phyloP scores from a whole-genome alignment of 345 rosid species.

The Pugionium cornutum region DNA sequence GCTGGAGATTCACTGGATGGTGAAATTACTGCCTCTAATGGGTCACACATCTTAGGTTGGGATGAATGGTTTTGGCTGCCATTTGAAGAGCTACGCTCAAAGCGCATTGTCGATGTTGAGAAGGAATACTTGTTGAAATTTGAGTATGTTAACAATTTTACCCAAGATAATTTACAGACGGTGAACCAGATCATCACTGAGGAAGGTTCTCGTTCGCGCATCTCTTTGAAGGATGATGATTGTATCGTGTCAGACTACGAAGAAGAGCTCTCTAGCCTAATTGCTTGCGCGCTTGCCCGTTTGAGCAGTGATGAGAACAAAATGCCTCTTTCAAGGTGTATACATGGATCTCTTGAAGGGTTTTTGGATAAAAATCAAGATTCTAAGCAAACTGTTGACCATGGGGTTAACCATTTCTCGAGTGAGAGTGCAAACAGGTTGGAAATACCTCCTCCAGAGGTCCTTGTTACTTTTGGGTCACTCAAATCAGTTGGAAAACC shows the following conservation, averaged over 20 bases:
- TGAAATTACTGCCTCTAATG: constrained; percentile 38
- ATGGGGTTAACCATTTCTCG: constrained; percentile 57
- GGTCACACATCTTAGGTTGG: constrained; percentile 46
- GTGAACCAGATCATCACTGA: constrained; percentile 62
- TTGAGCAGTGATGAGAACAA: constrained; percentile 44
- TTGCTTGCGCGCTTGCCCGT: constrained; percentile 76
- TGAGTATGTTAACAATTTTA: constrained; percentile 46
- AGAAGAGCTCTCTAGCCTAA: constrained; percentile 86
- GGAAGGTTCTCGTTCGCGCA: constrained; percentile 74
- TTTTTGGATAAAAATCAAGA: constrained; percentile 58
- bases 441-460: constrained; percentile 63
- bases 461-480: constrained; percentile 59
- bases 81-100: constrained; percentile 63
- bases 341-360: constrained; percentile 57
- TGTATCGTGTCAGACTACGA: constrained; percentile 78
- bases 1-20: constrained; percentile 38
- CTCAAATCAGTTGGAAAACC: constrained; percentile 66
- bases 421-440: constrained; percentile 71
- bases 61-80: constrained; percentile 92
- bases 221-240: constrained; percentile 56
- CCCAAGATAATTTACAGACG: constrained; percentile 47
- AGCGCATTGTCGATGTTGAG: constrained; percentile 55
- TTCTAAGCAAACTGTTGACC: constrained; percentile 45
- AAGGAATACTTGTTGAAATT: constrained; percentile 60
- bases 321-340: constrained; percentile 46